phyloP scores from a whole-genome alignment of 352 stramenopile genomes.

The Peronospora destructor region DNA sequence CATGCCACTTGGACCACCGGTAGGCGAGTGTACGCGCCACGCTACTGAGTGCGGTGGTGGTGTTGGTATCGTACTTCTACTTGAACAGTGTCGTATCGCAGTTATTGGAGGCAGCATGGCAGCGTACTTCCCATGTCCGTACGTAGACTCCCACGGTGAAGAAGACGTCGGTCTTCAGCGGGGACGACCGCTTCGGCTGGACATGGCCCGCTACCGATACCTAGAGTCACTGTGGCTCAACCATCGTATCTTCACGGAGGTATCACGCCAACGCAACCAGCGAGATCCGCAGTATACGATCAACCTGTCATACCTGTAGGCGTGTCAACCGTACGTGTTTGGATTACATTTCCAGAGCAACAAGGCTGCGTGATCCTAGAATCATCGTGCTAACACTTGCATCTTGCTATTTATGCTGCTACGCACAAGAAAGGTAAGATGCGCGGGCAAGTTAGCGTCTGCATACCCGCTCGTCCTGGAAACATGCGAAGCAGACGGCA shows the following conservation, averaged over 20 bases:
- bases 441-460: slow-evolving; percentile 52
- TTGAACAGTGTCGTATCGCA: slow-evolving; percentile 80
- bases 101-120: slow-evolving; percentile 82
- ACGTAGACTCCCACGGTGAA: slow-evolving; percentile 81
- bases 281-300: slow-evolving; percentile 83
- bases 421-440: slow-evolving; percentile 58
- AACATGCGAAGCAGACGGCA: slow-evolving; percentile 73
- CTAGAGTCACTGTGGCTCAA: slow-evolving; percentile 81
- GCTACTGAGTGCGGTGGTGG: slow-evolving; percentile 80
- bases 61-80: slow-evolving; percentile 73
- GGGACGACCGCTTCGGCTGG: slow-evolving; percentile 69
- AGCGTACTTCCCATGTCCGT: slow-evolving; percentile 78
- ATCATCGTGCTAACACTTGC: neutral
- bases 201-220: slow-evolving; percentile 61
- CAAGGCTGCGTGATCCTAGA: neutral
- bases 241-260: slow-evolving; percentile 78
- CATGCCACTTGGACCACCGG: slow-evolving; percentile 59
- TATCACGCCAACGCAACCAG: slow-evolving; percentile 82
- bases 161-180: slow-evolving; percentile 79
- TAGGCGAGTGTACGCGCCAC: slow-evolving; percentile 82
- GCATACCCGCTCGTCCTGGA: slow-evolving; percentile 71
- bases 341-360: slow-evolving; percentile 4
- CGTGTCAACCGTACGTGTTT: neutral
- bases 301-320: slow-evolving; percentile 80
- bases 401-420: neutral